Evolutionary conservation across 164 flowering plant species (phyloP), one percentile per base, ranked within the genome.

Genomic region (Nelumbo lutea): DNA sequence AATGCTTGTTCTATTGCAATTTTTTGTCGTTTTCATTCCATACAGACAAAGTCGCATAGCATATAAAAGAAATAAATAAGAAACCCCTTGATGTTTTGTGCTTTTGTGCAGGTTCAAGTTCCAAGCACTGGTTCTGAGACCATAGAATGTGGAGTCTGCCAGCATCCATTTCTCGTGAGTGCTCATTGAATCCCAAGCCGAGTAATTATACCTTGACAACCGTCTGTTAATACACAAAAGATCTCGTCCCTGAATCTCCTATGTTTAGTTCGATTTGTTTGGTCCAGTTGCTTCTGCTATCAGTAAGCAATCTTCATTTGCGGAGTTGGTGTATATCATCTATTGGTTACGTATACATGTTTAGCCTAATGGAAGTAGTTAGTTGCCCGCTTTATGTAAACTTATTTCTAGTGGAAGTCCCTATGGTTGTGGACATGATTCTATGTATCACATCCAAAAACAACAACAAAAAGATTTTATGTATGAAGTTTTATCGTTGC

Each of bases 131-230:
- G 99, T 62, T 95, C 97, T 1, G 98, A 95, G 80, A 95, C 98
- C 10, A 90, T 93, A 38, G 99, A 93, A 64, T 95, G 99, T 74
- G 96, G 98, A 51, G 98, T 93, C 44, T 95, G 98, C 83, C 98
- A 90, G 79, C 90, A 86, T 74, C 96, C 97, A 8, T 95, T 95
- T 84, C 96, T 92, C 51, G 98, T 95, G 61, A 84, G 88, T 78
- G 92, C 96, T 43, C 87, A 86, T 68, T 90, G 83, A 88, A 63
- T 59, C 27, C 27, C 27, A 27, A 27, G 27, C 27, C 27, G 27
- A 27, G 27, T 27, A 27, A 27, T 27, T 27, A 27, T 27, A 14
- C 57, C 3, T 4, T 15, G 14, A 4, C 14, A 1, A 1, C 57
- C 11, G 57, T 53, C n/a, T 3, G 14, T 53, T 9, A 3, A 53